phyloP scores from a whole-genome alignment of 1,284 basidiomycete genomes.

The Taiwanofungus camphoratus region DNA sequence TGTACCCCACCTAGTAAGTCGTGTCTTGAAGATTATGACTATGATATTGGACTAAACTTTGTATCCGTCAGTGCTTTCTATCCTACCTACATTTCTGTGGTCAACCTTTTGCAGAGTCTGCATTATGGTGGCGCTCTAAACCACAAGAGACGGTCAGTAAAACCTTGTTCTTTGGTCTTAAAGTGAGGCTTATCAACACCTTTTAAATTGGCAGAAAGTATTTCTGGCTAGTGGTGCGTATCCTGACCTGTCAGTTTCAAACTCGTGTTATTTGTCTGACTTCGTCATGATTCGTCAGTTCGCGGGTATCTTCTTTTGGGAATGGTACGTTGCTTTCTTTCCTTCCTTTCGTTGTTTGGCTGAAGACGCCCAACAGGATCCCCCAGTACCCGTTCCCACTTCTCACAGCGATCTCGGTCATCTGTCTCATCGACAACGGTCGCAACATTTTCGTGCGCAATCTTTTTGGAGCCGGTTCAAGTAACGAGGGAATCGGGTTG shows the following conservation, averaged over 20 bases:
- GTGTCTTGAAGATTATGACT: neutral
- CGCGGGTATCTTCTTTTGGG: constrained; percentile 45
- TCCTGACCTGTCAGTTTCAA: neutral
- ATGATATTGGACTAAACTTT: neutral
- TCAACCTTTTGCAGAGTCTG: constrained; percentile 52
- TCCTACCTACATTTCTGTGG: constrained; percentile 46
- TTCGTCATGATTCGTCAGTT: constrained; percentile 24
- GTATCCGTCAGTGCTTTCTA: constrained; percentile 44
- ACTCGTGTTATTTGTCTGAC: neutral
- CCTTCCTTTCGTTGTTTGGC: too few species aligned
- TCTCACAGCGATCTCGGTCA: constrained; percentile 43
- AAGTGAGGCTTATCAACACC: neutral
- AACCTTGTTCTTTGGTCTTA: neutral
- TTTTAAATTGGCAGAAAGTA: constrained; percentile 24
- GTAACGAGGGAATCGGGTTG: constrained; percentile 47
- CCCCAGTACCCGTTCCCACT: constrained; percentile 40
- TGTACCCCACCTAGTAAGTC: constrained; percentile 59
- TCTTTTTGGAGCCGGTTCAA: constrained; percentile 46
- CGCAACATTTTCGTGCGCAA: constrained; percentile 40
- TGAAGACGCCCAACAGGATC: too few species aligned
- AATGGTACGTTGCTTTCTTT: too few species aligned
- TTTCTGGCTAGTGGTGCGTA: constrained; percentile 48
- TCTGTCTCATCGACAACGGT: constrained; percentile 46
- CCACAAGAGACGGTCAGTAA: constrained; percentile 36
- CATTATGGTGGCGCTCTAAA: constrained; percentile 43